Evolutionary conservation across 768 basidiomycete genomes (phyloP).

Genomic region (Suillus sp.): DNA sequence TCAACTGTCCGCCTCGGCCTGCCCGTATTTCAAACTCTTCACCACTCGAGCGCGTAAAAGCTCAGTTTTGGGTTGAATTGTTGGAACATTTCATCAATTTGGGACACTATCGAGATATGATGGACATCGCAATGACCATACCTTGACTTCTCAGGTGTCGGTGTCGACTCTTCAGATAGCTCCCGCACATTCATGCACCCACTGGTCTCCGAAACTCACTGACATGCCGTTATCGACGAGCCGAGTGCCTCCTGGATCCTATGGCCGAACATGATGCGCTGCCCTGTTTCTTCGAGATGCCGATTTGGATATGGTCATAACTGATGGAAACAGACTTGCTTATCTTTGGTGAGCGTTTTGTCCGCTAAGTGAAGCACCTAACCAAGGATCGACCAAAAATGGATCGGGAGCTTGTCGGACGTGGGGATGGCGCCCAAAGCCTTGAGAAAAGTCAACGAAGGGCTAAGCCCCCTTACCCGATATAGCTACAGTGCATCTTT

Average conservation of each 20-base stretch:
- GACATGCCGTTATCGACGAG: slow-evolving; percentile 68
- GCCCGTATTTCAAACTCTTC: slow-evolving; percentile 55
- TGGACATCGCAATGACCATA: slow-evolving; percentile 37
- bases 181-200: slow-evolving; percentile 76
- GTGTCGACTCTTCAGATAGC: slow-evolving; percentile 31
- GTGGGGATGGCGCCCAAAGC: too few species aligned
- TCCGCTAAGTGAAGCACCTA: too few species aligned
- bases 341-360: too few species aligned
- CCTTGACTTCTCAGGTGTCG: not conserved
- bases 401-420: too few species aligned
- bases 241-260: slow-evolving; percentile 76
- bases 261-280: slow-evolving; percentile 66
- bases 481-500: too few species aligned
- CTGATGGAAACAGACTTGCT: slow-evolving; percentile 31
- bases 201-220: slow-evolving; percentile 45
- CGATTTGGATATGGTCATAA: not conserved
- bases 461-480: too few species aligned
- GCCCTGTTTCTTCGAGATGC: not conserved
- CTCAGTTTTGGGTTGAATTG: slow-evolving; percentile 53
- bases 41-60: slow-evolving; percentile 62
- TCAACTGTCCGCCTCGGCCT: slow-evolving; percentile 72
- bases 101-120: slow-evolving; percentile 52
- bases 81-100: slow-evolving; percentile 50
- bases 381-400: too few species aligned
- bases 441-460: too few species aligned